Evolutionary conservation across 352 stramenopile species (phyloP), one percentile per base, ranked within the genome.

Genomic region (Bremia lactucae): DNA sequence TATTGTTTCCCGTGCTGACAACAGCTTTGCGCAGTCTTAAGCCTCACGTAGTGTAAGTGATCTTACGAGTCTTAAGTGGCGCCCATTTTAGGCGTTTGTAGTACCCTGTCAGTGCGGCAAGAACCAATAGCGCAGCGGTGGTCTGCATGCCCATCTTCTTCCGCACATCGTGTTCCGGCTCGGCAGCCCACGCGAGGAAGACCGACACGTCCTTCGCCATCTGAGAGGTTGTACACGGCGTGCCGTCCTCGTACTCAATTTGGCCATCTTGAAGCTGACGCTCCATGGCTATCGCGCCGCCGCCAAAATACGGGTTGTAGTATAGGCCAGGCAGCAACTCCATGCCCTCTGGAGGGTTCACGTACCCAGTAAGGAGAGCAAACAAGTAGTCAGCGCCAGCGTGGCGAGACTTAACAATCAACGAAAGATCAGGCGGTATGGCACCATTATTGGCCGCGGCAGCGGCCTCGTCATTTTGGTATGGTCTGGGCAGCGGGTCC

Each of bases 221-320:
- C 72, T 99, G 96, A 38, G 94, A 96, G 42, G 95, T 96, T 20
- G 95, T 98, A 36, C 95, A 94, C 10, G 82, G 79, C 39, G 95
- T 98, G 49, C 95, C 95, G 49, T 98, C 96, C 28, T 97, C 87
- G 64, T 98, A 98, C 53, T 98, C 94, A 18, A 98, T 77, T 63
- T 97, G 92, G 35, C 92, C 95, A 61, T 99, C 95, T 63, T 90
- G 81, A 34, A 99, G 73, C 62, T 97, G 95, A 45, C 94, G 90
- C 48, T 96, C 93, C 96, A 99, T 99, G 54, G 93, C 92, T 77
- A 99, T 99, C 34, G 90, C 90, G 48, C 95, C 94, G 29, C 96
- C 96, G 16, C 90, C 83, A 52, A 98, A 99, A 80, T 98, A 99
- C 22, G 95, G 96, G 75, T 98, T 98, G 84, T 99, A 98, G 74